These are phyloP conservation scores for Actinomortierella ambigua DNA, from an alignment of 371 early-diverging fungal genomes.

Conservation along the genomic window DNA sequence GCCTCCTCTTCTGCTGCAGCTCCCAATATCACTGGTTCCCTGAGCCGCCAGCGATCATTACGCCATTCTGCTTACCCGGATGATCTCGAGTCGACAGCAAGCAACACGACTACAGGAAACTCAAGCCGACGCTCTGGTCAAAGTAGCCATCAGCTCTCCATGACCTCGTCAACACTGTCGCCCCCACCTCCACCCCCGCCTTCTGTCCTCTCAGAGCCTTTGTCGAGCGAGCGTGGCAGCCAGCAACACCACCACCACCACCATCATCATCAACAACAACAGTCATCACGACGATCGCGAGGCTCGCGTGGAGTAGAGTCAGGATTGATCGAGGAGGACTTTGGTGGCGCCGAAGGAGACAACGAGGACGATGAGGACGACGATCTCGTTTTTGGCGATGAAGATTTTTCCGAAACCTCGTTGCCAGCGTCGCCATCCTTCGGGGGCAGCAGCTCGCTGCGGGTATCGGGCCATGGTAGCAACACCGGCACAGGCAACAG, in stretches of 20 bases:
- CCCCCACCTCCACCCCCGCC: conserved; percentile 32
- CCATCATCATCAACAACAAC: too few species aligned
- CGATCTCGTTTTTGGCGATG: conserved; percentile 33
- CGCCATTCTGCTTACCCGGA: background rate
- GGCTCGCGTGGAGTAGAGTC: too few species aligned
- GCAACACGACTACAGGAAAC: conserved; percentile 9
- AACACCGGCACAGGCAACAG: too few species aligned
- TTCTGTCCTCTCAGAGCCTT: conserved; percentile 25
- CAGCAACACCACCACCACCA: too few species aligned
- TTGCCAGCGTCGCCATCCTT: background rate
- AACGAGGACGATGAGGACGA: conserved; percentile 32
- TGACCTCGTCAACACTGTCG: conserved; percentile 19
- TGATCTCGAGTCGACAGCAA: conserved; percentile 23
- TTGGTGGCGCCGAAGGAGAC: conserved; percentile 18
- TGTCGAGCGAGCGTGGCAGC: too few species aligned
- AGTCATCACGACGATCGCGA: too few species aligned
- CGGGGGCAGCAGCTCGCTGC: too few species aligned
- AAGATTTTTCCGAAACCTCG: conserved; percentile 38
- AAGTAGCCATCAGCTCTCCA: conserved; percentile 22
- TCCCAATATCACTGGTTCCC: conserved; percentile 17
- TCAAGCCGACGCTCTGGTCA: conserved; percentile 20
- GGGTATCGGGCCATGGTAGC: too few species aligned
- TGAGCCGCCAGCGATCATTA: conserved; percentile 10
- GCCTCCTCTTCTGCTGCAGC: too few species aligned
- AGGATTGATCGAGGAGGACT: conserved; percentile 20